Evolutionary conservation across 129 eudicot genomes (phyloP), one percentile per base, ranked within the genome.

Genomic region (Lactuca saligna): DNA sequence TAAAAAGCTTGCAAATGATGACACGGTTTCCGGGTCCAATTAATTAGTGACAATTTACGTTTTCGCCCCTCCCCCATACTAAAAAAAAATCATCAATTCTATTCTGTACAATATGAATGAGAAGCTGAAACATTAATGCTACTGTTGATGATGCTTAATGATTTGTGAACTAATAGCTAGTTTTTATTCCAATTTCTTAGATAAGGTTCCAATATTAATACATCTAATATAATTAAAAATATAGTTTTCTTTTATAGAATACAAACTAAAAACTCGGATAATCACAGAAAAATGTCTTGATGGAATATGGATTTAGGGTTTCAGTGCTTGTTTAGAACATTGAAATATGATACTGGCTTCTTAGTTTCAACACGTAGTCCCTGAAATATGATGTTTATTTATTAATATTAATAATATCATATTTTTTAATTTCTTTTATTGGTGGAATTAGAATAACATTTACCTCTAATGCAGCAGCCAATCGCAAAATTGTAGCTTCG

Each of bases 391-490:
- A n/a, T n/a, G n/a, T n/a, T n/a, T n/a, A n/a, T 31, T 62, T 49
- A 53, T 41, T n/a, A n/a, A 49, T 12, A 56, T 34, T 16, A 13
- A 20, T 69, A 49, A 25, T 38, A 42, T 29, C 9, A 48, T 73
- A 65, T 42, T 9, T 50, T 31, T 42, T 42, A 1, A 42, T 42
- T 42, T 42, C 15, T 38, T 35, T 57, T 29, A 20, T 60, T 4
- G 12, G 29, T 54, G 20, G 16, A 61, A 38, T 31, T 8, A n/a
- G 70, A 66, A 31, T 50, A 9, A 68, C 37, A 15, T 56, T 51
- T 85, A 91, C 96, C 96, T 88, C 95, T 2, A 87, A 61, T 8
- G 89, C 86, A 48, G 88, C 91, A 75, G 96, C 96, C 76, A 92
- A 67, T 56, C 90, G 91, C 73, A 92, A 66, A 37, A 92, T 66